phyloP scores from a whole-genome alignment of 1,284 basidiomycete species.

The Fomitopsis pinicola region DNA sequence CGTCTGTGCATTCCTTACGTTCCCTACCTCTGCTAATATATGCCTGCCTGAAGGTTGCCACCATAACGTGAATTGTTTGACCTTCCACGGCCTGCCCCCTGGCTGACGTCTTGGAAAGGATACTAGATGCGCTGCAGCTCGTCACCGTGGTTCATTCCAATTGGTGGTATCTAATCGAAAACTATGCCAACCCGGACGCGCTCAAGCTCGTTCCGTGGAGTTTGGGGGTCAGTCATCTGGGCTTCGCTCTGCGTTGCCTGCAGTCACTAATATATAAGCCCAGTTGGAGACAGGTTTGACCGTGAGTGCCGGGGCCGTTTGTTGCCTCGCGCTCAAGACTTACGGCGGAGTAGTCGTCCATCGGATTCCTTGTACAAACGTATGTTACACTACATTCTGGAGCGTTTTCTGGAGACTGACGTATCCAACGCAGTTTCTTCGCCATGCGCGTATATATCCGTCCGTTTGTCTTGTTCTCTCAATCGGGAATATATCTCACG shows the following conservation, averaged over 20 bases:
- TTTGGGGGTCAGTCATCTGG: not conserved
- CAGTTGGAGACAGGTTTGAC: not conserved
- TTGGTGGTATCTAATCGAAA: slow-evolving; percentile 6
- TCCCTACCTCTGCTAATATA: not conserved
- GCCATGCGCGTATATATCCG: slow-evolving; percentile 2
- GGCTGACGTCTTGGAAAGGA: not conserved
- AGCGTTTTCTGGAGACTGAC: not conserved
- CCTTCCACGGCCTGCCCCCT: not conserved
- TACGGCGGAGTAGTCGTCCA: not conserved
- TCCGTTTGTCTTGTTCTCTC: not conserved
- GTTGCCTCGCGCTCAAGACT: not conserved
- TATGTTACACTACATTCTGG: not conserved
- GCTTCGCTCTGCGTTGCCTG: not conserved
- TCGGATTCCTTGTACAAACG: slow-evolving; percentile 5
- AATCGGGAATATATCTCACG: not conserved
- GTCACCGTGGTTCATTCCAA: slow-evolving; percentile 6
- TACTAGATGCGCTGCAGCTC: slow-evolving; percentile 1
- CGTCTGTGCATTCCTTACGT: not conserved
- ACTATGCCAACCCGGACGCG: not conserved
- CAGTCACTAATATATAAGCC: not conserved
- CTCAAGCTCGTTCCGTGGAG: slow-evolving; percentile 1
- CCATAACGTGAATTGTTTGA: not conserved
- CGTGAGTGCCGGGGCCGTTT: no score
- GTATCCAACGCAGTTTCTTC: slow-evolving; percentile 1
- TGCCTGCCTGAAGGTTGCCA: not conserved